Evolutionary conservation across 768 basidiomycete species (phyloP).

Genomic region (Hortiboletus campestris): DNA sequence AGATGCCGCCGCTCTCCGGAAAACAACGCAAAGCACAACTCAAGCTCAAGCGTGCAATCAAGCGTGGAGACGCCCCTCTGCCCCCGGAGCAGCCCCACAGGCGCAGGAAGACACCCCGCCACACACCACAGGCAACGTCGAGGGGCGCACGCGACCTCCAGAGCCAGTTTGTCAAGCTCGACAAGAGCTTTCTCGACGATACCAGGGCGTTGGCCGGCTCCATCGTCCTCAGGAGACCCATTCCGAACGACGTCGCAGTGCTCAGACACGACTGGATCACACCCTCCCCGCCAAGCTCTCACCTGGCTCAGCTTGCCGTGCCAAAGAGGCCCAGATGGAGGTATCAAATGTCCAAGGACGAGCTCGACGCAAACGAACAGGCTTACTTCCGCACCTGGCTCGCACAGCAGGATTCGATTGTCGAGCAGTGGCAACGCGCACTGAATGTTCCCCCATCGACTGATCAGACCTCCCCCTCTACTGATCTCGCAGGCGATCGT

Average conservation of each 20-base stretch:
- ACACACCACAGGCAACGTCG: not conserved
- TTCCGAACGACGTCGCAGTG: slow-evolving; percentile 41
- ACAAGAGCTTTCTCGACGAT: slow-evolving; percentile 56
- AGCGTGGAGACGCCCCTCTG: slow-evolving; percentile 64
- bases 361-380: slow-evolving; percentile 90
- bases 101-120: slow-evolving; percentile 8
- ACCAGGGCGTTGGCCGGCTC: slow-evolving; percentile 56
- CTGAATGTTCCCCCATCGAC: slow-evolving; percentile 2
- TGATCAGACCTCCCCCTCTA: slow-evolving; percentile 2
- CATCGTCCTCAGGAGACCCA: slow-evolving; percentile 55
- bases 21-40: slow-evolving; percentile 71
- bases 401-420: slow-evolving; percentile 53
- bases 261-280: slow-evolving; percentile 24
- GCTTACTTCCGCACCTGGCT: slow-evolving; percentile 82
- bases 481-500: not conserved
- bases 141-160: slow-evolving; percentile 50
- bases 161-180: slow-evolving; percentile 66
- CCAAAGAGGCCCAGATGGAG: slow-evolving; percentile 85
- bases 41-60: slow-evolving; percentile 78
- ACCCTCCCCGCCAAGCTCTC: not conserved
- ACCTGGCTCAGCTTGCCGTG: slow-evolving; percentile 10
- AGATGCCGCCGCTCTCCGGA: slow-evolving; percentile 41
- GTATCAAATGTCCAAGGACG: slow-evolving; percentile 81
- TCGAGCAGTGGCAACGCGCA: slow-evolving; percentile 50
- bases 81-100: slow-evolving; percentile 15